phyloP scores from a whole-genome alignment of 495 filamentous ascomycete genomes.

The Penicillium paxilli region DNA sequence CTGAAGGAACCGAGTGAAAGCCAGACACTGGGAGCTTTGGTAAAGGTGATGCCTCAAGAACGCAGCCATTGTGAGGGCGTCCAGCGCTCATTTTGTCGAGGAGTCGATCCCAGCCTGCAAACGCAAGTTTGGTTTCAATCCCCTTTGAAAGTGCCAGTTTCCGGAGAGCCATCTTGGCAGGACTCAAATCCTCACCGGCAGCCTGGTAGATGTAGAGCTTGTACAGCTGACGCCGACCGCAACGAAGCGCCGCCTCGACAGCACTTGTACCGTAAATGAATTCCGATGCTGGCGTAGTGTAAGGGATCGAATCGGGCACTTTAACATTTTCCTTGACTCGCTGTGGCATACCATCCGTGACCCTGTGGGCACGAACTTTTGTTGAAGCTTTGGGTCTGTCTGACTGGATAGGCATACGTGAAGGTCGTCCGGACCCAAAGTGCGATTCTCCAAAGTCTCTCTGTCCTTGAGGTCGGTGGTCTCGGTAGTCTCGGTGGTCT shows the following conservation, averaged over 20 bases:
- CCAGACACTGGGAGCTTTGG: conserved; percentile 68
- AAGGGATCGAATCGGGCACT: conserved; percentile 63
- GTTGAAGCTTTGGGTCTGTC: conserved; percentile 3
- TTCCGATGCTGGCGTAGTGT: conserved; percentile 82
- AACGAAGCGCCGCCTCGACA: conserved; percentile 78
- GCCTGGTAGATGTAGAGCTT: conserved; percentile 73
- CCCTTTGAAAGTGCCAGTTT: conserved; percentile 58
- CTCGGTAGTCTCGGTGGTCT: conserved; percentile 28
- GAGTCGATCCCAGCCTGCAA: conserved; percentile 56
- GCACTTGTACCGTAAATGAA: conserved; percentile 85
- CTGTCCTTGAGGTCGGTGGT: conserved; percentile 18
- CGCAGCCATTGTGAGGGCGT: conserved; percentile 88
- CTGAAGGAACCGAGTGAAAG: conserved; percentile 48
- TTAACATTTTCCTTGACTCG: conserved; percentile 39
- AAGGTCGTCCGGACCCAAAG: not conserved
- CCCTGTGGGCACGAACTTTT: conserved; percentile 20
- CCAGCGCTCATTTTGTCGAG: conserved; percentile 80
- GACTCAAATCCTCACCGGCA: conserved; percentile 39
- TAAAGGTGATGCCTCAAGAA: conserved; percentile 84
- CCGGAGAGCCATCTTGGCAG: conserved; percentile 47
- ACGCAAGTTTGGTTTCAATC: conserved; percentile 54
- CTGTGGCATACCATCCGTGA: conserved; percentile 35
- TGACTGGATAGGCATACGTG: not conserved
- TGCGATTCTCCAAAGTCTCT: not conserved
- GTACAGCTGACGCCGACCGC: conserved; percentile 70